Conservation (phyloP, 495 filamentous ascomycete genomes). For the Aspergillus panamensis region DNA sequence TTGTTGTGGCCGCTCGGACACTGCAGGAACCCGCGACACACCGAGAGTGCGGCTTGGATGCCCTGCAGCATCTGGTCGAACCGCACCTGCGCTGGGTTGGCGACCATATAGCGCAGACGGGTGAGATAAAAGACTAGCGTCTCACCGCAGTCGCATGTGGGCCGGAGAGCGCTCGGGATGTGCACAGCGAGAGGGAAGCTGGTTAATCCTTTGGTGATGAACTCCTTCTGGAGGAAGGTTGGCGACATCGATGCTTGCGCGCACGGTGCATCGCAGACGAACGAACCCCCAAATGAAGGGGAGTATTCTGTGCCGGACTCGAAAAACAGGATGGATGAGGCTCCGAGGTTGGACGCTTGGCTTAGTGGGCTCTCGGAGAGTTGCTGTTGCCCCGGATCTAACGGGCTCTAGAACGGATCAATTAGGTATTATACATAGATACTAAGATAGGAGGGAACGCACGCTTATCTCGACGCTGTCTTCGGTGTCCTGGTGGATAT, state of each 20-base stretch:
- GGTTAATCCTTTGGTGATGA: conserved; percentile 29
- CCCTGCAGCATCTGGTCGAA: conserved; percentile 41
- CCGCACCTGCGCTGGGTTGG: conserved; percentile 29
- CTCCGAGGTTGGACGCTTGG: conserved; percentile 8
- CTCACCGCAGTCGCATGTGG: conserved; percentile 37
- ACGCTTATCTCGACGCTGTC: not conserved
- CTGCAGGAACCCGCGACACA: conserved; percentile 36
- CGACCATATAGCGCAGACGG: conserved; percentile 34
- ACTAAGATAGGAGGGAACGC: not conserved
- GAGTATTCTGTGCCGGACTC: conserved; percentile 19
- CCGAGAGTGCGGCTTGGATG: conserved; percentile 33
- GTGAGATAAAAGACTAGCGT: conserved; percentile 35
- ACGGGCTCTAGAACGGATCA: not conserved
- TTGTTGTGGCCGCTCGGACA: conserved; percentile 40
- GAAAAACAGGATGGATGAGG: conserved; percentile 12
- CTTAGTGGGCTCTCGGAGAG: conserved; percentile 21
- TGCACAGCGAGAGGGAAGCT: conserved; percentile 33
- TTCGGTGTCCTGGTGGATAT: not conserved
- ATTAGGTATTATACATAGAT: not conserved
- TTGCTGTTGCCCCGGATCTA: conserved; percentile 10
- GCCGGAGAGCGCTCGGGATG: conserved; percentile 19
- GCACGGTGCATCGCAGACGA: conserved; percentile 22
- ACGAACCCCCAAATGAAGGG: conserved; percentile 5
- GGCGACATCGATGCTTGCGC: conserved; percentile 36
- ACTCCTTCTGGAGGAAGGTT: conserved; percentile 34